A percentile compares a stretch with the other conserved stretches of the same genome.
Evolutionary conservation across 306 rosid genomes (phyloP).

Genomic region (Heteromeles arbutifolia): DNA sequence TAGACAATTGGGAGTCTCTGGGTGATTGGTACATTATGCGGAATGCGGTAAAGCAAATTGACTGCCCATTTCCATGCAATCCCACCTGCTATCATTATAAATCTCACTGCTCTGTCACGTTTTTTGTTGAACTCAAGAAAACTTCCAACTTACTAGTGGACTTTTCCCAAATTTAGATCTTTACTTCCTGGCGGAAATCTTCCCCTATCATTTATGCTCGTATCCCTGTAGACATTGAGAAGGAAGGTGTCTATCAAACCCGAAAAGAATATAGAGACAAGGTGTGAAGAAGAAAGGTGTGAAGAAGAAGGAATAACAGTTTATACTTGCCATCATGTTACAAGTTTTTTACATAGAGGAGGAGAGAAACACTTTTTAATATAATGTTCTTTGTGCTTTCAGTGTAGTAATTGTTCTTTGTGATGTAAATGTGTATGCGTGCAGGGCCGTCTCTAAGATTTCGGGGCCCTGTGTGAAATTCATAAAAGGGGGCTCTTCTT

Average conservation of each 20-base stretch:
- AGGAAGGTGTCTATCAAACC: neutral
- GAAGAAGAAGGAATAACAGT: no score
- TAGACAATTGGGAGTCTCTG: conserved; percentile 76
- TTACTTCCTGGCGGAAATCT: neutral
- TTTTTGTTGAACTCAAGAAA: conserved; percentile 12
- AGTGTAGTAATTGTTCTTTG: no score
- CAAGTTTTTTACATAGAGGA: no score
- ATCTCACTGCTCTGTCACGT: conserved; percentile 38
- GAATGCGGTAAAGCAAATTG: conserved; percentile 42
- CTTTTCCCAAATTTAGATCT: neutral
- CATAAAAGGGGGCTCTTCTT: no score
- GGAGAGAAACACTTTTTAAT: no score
- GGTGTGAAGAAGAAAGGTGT: no score
- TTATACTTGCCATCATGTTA: no score
- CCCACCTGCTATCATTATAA: conserved; percentile 77
- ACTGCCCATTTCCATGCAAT: conserved; percentile 87
- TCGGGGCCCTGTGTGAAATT: no score
- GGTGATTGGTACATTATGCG: conserved; percentile 78
- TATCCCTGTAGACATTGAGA: neutral
- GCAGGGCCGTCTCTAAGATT: no score
- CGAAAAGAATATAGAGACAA: no score
- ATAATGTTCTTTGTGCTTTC: no score
- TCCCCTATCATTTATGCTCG: neutral
- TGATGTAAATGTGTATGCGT: no score
- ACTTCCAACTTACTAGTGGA: neutral